Evolutionary conservation across 176 grass and related monocot species (phyloP), one percentile per base, ranked within the genome.

Genomic region (Carex kokanica): DNA sequence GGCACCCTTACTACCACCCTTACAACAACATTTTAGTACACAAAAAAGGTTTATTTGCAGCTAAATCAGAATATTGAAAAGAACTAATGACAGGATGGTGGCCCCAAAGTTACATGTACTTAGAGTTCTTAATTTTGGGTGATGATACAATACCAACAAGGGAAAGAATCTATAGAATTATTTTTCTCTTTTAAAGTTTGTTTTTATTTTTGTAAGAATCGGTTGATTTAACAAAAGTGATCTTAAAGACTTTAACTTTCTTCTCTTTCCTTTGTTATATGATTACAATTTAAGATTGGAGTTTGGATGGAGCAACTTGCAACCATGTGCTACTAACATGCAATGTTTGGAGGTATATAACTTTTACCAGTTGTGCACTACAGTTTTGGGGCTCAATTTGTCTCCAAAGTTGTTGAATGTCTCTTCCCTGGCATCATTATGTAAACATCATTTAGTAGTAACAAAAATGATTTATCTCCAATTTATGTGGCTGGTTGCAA

Each of bases 321-420:
- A 80, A 21, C 74, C 41, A 67, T 87, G 6, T 31, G 47, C 24
- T 55, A 69, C 74, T 55, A 23, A 85, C 81, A 68, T 12, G 41
- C 31, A 63, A 31, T 59, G 62, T 52, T 32, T 79, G 18, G 80
- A 73, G 71, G 21, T 49, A 60, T 38, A 61, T 60, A 80, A 67
- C 70, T 84, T 45, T 80, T 98, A 98, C 95, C 95, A 98, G 89
- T 98, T 91, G 75, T 98, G 95, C 80, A 98, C 95, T 75, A 98
- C 90, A 24, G 95, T 98, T 83, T 69, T 88, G 24, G 86, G 90
- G 87, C 82, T 89, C 79, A 98, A 78, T 61, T 95, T 88, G 62
- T 89, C 86, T 60, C 95, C 95, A 71, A 98, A 95, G 55, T 90
- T 85, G 82, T 92, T 93, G 84, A 98, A 98, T 51, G 95, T 94